phyloP scores from a whole-genome alignment of 2,329 filamentous ascomycete genomes.

The Rasamsonia emersonii region DNA sequence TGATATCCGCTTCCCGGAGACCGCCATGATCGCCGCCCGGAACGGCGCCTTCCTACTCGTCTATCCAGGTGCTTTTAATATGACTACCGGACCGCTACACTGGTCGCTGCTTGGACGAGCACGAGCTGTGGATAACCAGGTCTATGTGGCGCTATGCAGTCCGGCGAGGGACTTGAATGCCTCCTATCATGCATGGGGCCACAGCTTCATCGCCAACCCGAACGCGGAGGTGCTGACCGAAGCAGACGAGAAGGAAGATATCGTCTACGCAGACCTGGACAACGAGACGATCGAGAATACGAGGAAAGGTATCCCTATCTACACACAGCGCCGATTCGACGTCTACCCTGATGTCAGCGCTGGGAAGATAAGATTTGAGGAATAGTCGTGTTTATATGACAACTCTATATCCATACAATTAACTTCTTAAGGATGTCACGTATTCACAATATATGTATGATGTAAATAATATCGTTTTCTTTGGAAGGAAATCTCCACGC shows the following conservation, averaged over 20 bases:
- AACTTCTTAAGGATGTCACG: no score
- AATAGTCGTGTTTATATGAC: neutral
- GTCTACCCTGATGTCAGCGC: constrained; percentile 85
- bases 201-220: constrained; percentile 81
- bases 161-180: constrained; percentile 72
- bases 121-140: constrained; percentile 84
- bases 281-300: constrained; percentile 62
- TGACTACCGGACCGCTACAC: constrained; percentile 84
- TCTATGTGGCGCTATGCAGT: constrained; percentile 88
- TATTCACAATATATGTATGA: no score
- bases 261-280: constrained; percentile 64
- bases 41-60: constrained; percentile 79
- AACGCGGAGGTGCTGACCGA: constrained; percentile 74
- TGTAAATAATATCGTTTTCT: no score
- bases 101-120: constrained; percentile 79
- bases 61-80: constrained; percentile 96
- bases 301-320: constrained; percentile 75
- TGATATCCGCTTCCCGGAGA: constrained; percentile 91
- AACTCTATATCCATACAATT: neutral
- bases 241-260: constrained; percentile 68
- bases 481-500: no score
- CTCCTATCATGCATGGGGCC: constrained; percentile 82
- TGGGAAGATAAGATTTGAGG: constrained; percentile 25
- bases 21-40: constrained; percentile 80
- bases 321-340: constrained; percentile 81